Base-by-base conservation (phyloP, 495 filamentous ascomycete species). In the Neurospora sublineolata region DNA sequence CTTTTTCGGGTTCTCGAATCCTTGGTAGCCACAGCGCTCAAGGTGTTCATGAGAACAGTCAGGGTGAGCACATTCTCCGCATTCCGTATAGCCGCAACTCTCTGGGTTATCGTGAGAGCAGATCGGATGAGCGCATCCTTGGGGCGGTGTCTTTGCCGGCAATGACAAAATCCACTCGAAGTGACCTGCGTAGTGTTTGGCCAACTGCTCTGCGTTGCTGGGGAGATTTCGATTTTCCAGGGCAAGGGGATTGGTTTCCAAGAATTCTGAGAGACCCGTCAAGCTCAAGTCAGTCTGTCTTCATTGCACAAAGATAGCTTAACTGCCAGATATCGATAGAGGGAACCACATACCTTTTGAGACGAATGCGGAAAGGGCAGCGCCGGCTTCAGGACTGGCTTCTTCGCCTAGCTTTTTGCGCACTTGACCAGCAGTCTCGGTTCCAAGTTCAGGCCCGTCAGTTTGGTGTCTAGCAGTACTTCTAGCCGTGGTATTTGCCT, bases 181-280 rank as follows among this genome's bases (percentile, higher is more conserved):
- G 77, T 83, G 81, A 81, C 86, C 83, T 80, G 82, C 80, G 73
- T 83, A 81, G 77, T 85, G 83, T 75, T 84, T 85, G 68, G 78
- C 75, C 69, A 85, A 67, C 71, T 85, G 80, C 74, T 83, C 79
- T 60, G 79, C 70, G 71, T 77, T 77, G 70, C 76, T 76, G 33
- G 79, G 76, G 67, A 83, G 74, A 37, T 77, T 74, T 68, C 72
- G 77, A 69, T 77, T 77, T 64, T 80, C 80, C 68, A 75, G 68
- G 7, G 78, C 73, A 27, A 86, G 77, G 36, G 79, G 72, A 67
- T 76, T 75, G 69, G 67, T 71, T 36, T 39, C 69, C 20, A 46
- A 30, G 18, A 70, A 68, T 14, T 72, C 71, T 74, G 68, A 69
- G 16, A 12, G 52, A 14, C 33, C 44, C 69, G 18, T 58, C 46